Base-by-base conservation (phyloP, 257 asterid species). In the Solanum dulcamara region DNA sequence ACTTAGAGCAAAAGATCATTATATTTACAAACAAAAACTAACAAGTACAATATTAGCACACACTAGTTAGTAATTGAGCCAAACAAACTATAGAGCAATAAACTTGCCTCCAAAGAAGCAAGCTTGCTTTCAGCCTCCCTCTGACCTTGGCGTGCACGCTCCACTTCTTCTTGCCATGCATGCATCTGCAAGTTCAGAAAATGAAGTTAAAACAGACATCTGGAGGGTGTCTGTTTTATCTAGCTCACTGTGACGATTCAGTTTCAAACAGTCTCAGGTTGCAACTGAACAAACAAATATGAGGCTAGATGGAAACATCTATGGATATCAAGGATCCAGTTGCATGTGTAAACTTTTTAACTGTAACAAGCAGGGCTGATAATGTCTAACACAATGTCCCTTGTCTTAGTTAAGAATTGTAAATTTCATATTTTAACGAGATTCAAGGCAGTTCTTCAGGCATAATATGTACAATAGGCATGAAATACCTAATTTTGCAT, bases 121-220 rank as follows among this genome's bases (percentile, higher is more conserved):
- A 94, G 93, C 86, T 94, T 97, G 90, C 90, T 93, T 90, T 97
- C 99, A 86, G 99, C 98, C 89, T 97, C 99, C 89, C 99, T 92
- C 89, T 97, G 99, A 89, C 96, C 89, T 88, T 91, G 94, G 84
- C 98, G 99, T 17, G 99, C 95, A 80, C 98, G 99, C 93, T 95
- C 99, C 90, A 97, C 98, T 93, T 97, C 99, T 89, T 94, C 99
- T 90, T 97, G 99, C 99, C 97, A 93, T 88, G 98, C 98, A 91
- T 97, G 99, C 87, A 92, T 91, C 98, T 95, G 90, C 91, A 89
- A 87, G 84, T 85, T 62, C 86, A 60, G 83, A 83, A 86, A 30
- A 83, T 86, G 32, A 81, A 81, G 87, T 88, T 66, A 89, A 44
- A 87, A 88, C 79, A 85, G 70, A 81, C 85, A 74, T 86, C 81